Conservation (phyloP, 2,329 filamentous ascomycete species). For the Fusarium chlamydosporum region DNA sequence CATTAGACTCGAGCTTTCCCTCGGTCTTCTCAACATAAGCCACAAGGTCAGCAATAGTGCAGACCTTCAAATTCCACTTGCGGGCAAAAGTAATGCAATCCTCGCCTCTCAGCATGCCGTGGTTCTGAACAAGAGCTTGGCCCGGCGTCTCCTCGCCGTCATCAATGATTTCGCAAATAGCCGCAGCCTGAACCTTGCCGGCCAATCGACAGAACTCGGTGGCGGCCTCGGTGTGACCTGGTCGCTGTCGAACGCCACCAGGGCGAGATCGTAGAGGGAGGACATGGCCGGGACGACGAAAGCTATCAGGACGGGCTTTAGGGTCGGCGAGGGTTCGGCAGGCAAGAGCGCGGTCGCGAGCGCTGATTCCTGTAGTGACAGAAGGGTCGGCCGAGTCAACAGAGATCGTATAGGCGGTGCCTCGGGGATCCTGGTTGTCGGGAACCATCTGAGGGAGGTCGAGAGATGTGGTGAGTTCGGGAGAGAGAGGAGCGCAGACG, state of each 20-base stretch:
- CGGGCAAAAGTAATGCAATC: constrained; percentile 89
- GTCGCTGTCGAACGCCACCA: constrained; percentile 84
- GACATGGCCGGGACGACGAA: constrained; percentile 90
- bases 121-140: constrained; percentile 72
- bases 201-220: constrained; percentile 90
- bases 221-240: constrained; percentile 93
- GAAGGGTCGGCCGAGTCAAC: constrained; percentile 82
- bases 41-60: constrained; percentile 93
- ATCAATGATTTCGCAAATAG: constrained; percentile 93
- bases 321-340: constrained; percentile 83
- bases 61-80: constrained; percentile 90
- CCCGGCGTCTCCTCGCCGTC: constrained; percentile 82
- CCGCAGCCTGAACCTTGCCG: constrained; percentile 81
- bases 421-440: constrained; percentile 81
- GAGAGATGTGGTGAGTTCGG: constrained; percentile 77
- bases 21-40: constrained; percentile 82
- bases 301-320: constrained; percentile 67
- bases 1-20: constrained; percentile 67
- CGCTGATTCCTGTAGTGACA: constrained; percentile 90
- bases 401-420: constrained; percentile 93
- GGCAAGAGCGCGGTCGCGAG: constrained; percentile 86
- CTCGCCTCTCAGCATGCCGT: constrained; percentile 94
- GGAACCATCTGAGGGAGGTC: constrained; percentile 90
- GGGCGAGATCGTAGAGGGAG: constrained; percentile 84
- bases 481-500: constrained; percentile 87